phyloP scores from a whole-genome alignment of 179 eudicot species.

The Drosera spatulata region DNA sequence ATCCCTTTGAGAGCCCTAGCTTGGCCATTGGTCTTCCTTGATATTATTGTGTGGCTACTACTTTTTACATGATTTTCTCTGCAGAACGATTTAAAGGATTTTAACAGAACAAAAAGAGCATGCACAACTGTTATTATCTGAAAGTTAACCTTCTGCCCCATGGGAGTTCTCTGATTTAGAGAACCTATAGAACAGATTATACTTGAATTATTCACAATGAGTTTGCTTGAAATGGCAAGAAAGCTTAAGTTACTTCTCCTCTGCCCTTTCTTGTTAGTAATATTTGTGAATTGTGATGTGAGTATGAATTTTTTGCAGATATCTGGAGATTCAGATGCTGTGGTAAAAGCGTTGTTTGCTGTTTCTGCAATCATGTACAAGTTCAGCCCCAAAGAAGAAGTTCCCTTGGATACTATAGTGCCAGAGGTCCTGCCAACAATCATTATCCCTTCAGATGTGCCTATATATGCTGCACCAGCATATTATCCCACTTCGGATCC shows the following conservation, averaged over 20 bases:
- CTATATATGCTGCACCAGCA: constrained; percentile 57
- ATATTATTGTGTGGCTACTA: no score
- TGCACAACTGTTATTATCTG: no score
- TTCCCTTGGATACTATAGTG: constrained; percentile 61
- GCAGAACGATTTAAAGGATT: no score
- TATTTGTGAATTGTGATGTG: background rate
- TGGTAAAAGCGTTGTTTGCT: constrained; percentile 76
- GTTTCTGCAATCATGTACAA: constrained; percentile 91
- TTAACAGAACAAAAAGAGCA: no score
- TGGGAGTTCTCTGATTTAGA: no score
- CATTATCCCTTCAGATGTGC: constrained; percentile 82
- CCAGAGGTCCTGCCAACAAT: constrained; percentile 74
- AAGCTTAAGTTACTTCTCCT: no score
- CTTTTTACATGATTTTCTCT: no score
- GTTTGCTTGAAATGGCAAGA: background rate
- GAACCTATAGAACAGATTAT: no score
- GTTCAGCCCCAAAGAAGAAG: constrained; percentile 72
- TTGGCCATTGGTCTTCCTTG: no score
- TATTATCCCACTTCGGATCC: constrained; percentile 57
- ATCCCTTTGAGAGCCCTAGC: no score
- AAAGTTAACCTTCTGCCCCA: no score
- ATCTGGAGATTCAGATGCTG: constrained; percentile 74
- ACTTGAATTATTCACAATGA: no score
- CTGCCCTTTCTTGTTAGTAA: background rate
- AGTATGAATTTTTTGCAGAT: constrained; percentile 28